A percentile compares a stretch with the other conserved stretches of the same genome.
These are phyloP conservation scores for Podospora comata DNA, from an alignment of 495 filamentous ascomycete genomes.

Conservation along the genomic window DNA sequence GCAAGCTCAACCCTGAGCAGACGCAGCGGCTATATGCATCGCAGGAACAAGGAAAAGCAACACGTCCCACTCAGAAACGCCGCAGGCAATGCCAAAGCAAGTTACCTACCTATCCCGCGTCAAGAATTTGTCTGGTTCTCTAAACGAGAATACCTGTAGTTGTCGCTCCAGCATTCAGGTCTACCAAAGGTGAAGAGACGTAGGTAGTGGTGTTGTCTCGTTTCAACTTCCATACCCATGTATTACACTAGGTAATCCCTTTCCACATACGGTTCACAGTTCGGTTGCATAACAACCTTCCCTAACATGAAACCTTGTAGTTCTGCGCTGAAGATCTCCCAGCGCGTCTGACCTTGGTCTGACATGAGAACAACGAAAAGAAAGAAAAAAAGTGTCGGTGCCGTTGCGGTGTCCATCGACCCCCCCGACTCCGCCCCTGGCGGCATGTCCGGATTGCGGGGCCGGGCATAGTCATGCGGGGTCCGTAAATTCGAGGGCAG, in stretches of 20 bases:
- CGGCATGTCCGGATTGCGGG: background rate
- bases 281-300: background rate
- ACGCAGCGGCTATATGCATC: background rate
- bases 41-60: background rate
- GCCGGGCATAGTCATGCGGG: background rate
- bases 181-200: background rate
- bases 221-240: background rate
- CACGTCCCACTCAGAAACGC: no score
- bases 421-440: background rate
- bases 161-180: no score
- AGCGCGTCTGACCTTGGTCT: background rate
- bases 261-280: background rate
- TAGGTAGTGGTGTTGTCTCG: background rate
- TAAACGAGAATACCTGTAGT: no score
- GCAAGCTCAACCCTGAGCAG: background rate
- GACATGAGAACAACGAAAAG: background rate
- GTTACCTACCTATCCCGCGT: no score
- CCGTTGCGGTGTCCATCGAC: background rate
- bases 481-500: background rate
- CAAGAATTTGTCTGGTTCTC: no score
- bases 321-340: no score
- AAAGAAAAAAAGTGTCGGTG: background rate
- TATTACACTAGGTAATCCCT: background rate
- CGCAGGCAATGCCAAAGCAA: no score
- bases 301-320: background rate